Evolutionary conservation across 1,284 basidiomycete species (phyloP), one percentile per base, ranked within the genome.

Genomic region (Ceratobasidium theobromae): DNA sequence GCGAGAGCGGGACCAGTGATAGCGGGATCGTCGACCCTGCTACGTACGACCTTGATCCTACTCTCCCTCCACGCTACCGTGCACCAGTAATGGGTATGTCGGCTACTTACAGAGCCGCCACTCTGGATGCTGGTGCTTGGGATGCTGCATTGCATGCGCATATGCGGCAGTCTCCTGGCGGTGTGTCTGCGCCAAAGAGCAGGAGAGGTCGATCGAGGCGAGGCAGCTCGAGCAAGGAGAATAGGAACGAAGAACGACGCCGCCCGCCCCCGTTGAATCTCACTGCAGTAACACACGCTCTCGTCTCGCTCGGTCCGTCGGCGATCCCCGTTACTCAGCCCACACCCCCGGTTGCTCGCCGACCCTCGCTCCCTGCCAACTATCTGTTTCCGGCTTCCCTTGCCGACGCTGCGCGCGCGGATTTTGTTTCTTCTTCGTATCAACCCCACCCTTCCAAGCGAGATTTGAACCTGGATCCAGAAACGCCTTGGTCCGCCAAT

Each of bases 241-340:
- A 43, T 11, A 30, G 16, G n/a, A 32, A 28, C 38, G 60, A 27
- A 11, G 60, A 52, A 45, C 48, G 60, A 40, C 48, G 60, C 11
- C 60, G 60, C 25, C 60, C 60, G 8, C 60, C 60, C 32, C 60
- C 60, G 35, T 49, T 64, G n/a, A 64, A 64, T 38, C 60, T 64
- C 14, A 38, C 60, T 9, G 60, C 60, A 12, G 60, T 64, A 11
- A 52, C 60, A n/a, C 40, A 38, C 38, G 23, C 60, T 25, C 48
- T 64, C 6, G 60, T 49, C 33, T 11, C 46, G 16, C 46, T 64
- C 25, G 48, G 23, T 53, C 48, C 60, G 16, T 21, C 27, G n/a
- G 45, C 45, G 21, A 5, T 14, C 5, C 33, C 33, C 4, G 35
- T n/a, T 43, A 11, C n/a, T 30, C 33, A 33, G 3, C 23, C 48